phyloP scores from a whole-genome alignment of 345 rosid species.

The Corchorus capsularis region DNA sequence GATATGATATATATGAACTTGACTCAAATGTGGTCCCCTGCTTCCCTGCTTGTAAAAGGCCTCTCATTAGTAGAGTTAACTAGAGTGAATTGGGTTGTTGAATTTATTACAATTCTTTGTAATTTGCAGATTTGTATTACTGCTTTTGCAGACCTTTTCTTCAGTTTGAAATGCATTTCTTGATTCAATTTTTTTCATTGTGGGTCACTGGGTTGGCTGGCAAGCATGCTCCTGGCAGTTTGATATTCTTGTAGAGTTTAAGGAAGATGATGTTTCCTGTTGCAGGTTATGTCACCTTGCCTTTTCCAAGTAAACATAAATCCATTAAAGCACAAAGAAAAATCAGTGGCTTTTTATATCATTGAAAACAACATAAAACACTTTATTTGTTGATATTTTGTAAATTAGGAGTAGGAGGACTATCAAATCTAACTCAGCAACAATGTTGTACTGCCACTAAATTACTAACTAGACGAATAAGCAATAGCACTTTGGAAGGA shows the following conservation, averaged over 20 bases:
- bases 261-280: too few species aligned
- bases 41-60: too few species aligned
- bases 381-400: not conserved
- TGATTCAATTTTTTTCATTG: not conserved
- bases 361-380: not conserved
- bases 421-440: not conserved
- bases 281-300: too few species aligned
- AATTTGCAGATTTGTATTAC: too few species aligned
- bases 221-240: not conserved
- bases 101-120: too few species aligned
- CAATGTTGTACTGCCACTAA: not conserved
- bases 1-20: too few species aligned
- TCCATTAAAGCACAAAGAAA: not conserved
- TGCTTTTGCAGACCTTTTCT: too few species aligned
- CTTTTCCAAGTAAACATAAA: not conserved
- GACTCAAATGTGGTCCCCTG: too few species aligned
- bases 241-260: too few species aligned
- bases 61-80: too few species aligned
- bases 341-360: not conserved
- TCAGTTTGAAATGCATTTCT: too few species aligned
- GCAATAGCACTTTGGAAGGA: not conserved
- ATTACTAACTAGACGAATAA: not conserved
- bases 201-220: not conserved
- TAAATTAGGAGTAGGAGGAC: not conserved
- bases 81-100: too few species aligned